Percentiles rank a stretch among this genome's conserved stretches.
Evolutionary conservation across 805 yeast genomes (phyloP).

Genomic region (Hanseniaspora valbyensis): DNA sequence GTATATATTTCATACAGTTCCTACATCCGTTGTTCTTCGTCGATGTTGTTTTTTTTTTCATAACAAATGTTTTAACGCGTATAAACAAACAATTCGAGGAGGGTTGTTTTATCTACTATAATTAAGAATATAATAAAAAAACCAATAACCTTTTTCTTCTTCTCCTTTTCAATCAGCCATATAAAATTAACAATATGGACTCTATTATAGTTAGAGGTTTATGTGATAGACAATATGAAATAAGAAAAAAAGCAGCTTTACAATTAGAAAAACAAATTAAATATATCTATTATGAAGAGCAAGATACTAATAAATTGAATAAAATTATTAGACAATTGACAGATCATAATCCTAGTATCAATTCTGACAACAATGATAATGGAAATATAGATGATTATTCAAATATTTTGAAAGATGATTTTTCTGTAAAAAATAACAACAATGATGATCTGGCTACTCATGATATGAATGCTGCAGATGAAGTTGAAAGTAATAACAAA

Average conservation of each 20-base stretch:
- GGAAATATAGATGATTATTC: neutral
- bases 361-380: neutral
- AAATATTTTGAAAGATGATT: neutral
- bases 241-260: slow-evolving; percentile 64
- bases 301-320: slow-evolving; percentile 50
- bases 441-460: slow-evolving; percentile 16
- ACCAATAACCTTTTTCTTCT: neutral
- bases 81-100: no score
- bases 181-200: slow-evolving; percentile 31
- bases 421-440: neutral
- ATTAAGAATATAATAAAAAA: no score
- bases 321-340: slow-evolving; percentile 19
- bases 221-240: slow-evolving; percentile 64
- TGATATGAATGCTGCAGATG: neutral
- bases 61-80: no score
- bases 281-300: slow-evolving; percentile 43
- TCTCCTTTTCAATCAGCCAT: neutral
- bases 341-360: neutral
- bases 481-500: neutral
- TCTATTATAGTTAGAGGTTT: slow-evolving; percentile 57
- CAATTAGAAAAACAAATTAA: slow-evolving; percentile 71
- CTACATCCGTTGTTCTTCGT: no score
- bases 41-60: no score
- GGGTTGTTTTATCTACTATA: no score
- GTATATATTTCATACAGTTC: no score